These are phyloP conservation scores for Handroanthus guayacan DNA, from an alignment of 257 asterid species.

Conservation along the genomic window DNA sequence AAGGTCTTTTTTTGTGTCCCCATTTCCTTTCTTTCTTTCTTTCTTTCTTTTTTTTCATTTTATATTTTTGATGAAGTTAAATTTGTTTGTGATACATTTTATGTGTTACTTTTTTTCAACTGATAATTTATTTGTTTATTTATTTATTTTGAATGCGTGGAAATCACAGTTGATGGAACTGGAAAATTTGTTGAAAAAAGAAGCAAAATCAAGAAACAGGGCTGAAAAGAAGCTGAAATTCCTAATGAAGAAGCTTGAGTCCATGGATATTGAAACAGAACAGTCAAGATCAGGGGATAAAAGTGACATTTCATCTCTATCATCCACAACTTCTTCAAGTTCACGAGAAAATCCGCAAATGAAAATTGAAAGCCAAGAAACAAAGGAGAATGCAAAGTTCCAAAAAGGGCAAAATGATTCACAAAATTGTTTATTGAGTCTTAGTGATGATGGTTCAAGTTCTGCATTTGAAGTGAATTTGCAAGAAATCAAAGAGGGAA, in stretches of 20 bases:
- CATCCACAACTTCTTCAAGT: slow-evolving; percentile 49
- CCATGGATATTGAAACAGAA: slow-evolving; percentile 58
- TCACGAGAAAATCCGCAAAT: slow-evolving; percentile 23
- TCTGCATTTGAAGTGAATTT: slow-evolving; percentile 22
- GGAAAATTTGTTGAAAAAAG: slow-evolving; percentile 65
- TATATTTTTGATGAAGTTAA: not conserved
- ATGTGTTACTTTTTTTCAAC: not conserved
- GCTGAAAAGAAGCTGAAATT: slow-evolving; percentile 76
- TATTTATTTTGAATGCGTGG: not conserved
- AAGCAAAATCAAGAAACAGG: slow-evolving; percentile 74
- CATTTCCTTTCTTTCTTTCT: not conserved
- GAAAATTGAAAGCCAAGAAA: slow-evolving; percentile 26
- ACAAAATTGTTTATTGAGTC: slow-evolving; percentile 14
- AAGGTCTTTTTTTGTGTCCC: slow-evolving; percentile 49
- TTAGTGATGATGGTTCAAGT: slow-evolving; percentile 25
- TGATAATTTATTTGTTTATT: not conserved
- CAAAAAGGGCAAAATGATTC: slow-evolving; percentile 31
- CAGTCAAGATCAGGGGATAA: slow-evolving; percentile 43
- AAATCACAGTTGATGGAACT: slow-evolving; percentile 66
- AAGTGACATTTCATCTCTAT: slow-evolving; percentile 56
- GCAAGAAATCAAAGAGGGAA: slow-evolving; percentile 15
- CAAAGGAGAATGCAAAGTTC: slow-evolving; percentile 26
- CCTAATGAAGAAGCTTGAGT: slow-evolving; percentile 66
- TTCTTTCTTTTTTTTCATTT: not conserved
- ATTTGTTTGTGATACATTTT: not conserved